Percentiles rank a stretch among this genome's conserved stretches.
Conservation (phyloP, 2,329 filamentous ascomycete genomes). For the Alternaria triticina region DNA sequence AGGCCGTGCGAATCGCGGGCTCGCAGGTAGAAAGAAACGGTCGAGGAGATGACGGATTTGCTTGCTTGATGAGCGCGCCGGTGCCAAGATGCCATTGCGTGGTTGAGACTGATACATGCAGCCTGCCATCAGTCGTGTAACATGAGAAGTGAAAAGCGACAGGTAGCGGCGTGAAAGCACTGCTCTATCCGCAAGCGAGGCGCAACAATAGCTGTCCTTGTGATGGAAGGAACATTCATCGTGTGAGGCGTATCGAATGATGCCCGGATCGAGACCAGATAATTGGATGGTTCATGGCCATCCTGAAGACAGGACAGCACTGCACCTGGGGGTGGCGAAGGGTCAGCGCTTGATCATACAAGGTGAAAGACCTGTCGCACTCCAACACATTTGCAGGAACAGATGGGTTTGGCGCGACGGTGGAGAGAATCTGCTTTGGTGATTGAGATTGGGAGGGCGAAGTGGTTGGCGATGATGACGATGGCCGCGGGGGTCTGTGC, state of each 20-base stretch:
- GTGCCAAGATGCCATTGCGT: not conserved
- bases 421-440: not conserved
- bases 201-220: not conserved
- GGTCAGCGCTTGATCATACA: not conserved
- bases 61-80: not conserved
- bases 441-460: not conserved
- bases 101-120: not conserved
- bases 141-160: not conserved
- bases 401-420: not conserved
- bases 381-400: not conserved
- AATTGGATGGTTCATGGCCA: not conserved
- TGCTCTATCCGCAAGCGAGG: not conserved
- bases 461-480: not conserved
- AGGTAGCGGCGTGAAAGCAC: not conserved
- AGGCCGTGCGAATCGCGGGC: not conserved
- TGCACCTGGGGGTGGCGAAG: not conserved
- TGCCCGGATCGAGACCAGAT: not conserved
- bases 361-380: not conserved
- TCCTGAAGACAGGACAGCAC: not conserved
- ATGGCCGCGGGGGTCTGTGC: not conserved
- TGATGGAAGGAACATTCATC: not conserved
- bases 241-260: not conserved
- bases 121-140: not conserved
- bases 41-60: not conserved
- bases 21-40: accelerated